A percentile compares a stretch with the other conserved stretches of the same genome.
Evolutionary conservation across 805 yeast species (phyloP).

Genomic region (Kuraishia molischiana): DNA sequence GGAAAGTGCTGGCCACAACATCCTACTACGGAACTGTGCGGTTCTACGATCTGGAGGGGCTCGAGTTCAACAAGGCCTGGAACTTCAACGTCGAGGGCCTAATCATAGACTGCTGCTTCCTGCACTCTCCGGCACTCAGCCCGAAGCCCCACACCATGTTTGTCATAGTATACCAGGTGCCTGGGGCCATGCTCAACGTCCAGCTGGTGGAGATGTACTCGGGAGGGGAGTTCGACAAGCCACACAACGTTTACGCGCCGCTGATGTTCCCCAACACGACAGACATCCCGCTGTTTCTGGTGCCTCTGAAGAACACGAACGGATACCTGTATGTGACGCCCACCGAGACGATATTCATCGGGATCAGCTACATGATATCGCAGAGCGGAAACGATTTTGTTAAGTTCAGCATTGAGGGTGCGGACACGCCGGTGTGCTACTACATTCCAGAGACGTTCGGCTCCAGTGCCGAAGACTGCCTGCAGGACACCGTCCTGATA

Average conservation of each 20-base stretch:
- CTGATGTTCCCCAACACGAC: conserved; percentile 14
- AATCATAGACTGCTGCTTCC: conserved; percentile 13
- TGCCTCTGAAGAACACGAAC: conserved; percentile 14
- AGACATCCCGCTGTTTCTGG: conserved; percentile 16
- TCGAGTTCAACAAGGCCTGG: conserved; percentile 9
- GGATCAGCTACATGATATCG: conserved; percentile 14
- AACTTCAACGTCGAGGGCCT: conserved; percentile 14
- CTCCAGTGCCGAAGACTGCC: too few species aligned
- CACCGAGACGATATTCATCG: conserved; percentile 11
- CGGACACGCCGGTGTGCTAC: conserved; percentile 10
- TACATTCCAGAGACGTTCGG: conserved; percentile 18
- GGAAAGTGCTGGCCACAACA: not conserved
- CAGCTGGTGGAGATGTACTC: conserved; percentile 14
- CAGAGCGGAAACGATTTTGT: conserved; percentile 18
- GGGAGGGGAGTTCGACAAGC: conserved; percentile 4
- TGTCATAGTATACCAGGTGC: conserved; percentile 7
- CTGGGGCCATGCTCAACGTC: conserved; percentile 9
- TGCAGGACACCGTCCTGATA: too few species aligned
- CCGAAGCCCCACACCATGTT: conserved; percentile 10
- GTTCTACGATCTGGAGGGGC: too few species aligned
- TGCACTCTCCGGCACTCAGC: conserved; percentile 10
- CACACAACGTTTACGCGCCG: conserved; percentile 10
- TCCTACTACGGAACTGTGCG: not conserved
- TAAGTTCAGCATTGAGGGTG: too few species aligned
- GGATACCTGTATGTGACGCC: conserved; percentile 17